Base-by-base conservation (phyloP, 2,329 filamentous ascomycete genomes). In the Mycogone perniciosa region DNA sequence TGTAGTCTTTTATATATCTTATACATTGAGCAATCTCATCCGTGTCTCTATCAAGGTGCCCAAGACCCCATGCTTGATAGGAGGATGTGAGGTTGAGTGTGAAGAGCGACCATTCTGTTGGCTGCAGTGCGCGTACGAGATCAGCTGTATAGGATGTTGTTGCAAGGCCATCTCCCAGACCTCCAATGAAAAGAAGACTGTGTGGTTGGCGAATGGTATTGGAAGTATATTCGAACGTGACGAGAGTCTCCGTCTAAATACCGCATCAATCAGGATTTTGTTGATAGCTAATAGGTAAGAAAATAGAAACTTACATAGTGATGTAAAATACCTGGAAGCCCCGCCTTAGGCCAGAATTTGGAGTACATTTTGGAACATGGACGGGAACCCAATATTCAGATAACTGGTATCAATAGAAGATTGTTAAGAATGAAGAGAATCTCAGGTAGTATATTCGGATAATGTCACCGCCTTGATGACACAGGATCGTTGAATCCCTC, bases 151-250 rank as follows among this genome's bases (percentile, higher is more conserved):
- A 81, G 4, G 64, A 58, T 7, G 76, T 73, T 9, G 71, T 73
- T 41, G 75, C 69, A 29, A 76, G 66, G 30, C 75, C 76, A 59
- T 80, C 77, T 45, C 70, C 70, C 5, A 81, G 70, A 38, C 77
- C 77, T 48, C 74, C 76, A 51, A 80, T 64, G 67, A 74, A 80
- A 55, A 80, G 62, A 49, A 80, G 61, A 20, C 71, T 77, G 65
- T 79, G 70, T 9, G 64, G 67, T 56, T 68, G 64, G n/a, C 55
- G 59, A 31, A 53, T 42, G 29, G 51, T 53, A 40, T 48, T 56
- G 26, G 64, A 60, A 6, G 65, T 65, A 50, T 69, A 71, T 53
- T 71, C 69, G 53, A 71, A 71, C 5, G 58, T 57, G 10, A 67
- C 63, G 20, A 71, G 62, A 4, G 61, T 65, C 52, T 71, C 69